Base-by-base conservation (phyloP, 352 stramenopile species). In the Pythium plurisporium region DNA sequence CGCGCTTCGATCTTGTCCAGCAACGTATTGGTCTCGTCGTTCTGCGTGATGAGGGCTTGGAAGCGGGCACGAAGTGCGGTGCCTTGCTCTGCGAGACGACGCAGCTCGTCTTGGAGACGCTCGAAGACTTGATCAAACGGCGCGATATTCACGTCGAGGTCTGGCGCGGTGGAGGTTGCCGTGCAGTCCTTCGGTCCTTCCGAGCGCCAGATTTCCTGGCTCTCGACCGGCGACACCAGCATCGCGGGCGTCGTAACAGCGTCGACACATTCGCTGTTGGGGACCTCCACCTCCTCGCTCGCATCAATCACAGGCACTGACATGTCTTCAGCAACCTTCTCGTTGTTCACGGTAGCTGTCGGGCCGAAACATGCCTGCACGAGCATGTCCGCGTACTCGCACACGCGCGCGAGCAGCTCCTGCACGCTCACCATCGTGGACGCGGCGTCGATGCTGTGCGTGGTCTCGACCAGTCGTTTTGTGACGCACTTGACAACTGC, bases 111-210 rank as follows among this genome's bases (percentile, higher is more conserved):
- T n/a, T 69, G 54, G 22, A 62, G 41, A 22, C 7, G 17, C 1
- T 45, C 33, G 31, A 64, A 62, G 5, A 29, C 14, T 4, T 43
- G 9, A 34, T 60, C 50, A 47, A 40, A 46, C 8, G 58, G 50
- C 11, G 20, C 2, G 4, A 65, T 45, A 0, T 15, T 14, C n/a
- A n/a, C n/a, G n/a, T n/a, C n/a, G n/a, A n/a, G n/a, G n/a, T n/a
- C n/a, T n/a, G n/a, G n/a, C n/a, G n/a, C n/a, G n/a, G n/a, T n/a
- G n/a, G n/a, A n/a, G n/a, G n/a, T n/a, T n/a, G n/a, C n/a, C n/a
- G n/a, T n/a, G n/a, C n/a, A n/a, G n/a, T n/a, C n/a, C n/a, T n/a
- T n/a, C n/a, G n/a, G n/a, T n/a, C n/a, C n/a, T n/a, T 19, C 4
- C 12, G 40, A 9, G 20, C 25, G 38, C 6, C 31, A 17, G 12